phyloP scores from a whole-genome alignment of 2,329 filamentous ascomycete genomes.

The Hypoxylon sp. region DNA sequence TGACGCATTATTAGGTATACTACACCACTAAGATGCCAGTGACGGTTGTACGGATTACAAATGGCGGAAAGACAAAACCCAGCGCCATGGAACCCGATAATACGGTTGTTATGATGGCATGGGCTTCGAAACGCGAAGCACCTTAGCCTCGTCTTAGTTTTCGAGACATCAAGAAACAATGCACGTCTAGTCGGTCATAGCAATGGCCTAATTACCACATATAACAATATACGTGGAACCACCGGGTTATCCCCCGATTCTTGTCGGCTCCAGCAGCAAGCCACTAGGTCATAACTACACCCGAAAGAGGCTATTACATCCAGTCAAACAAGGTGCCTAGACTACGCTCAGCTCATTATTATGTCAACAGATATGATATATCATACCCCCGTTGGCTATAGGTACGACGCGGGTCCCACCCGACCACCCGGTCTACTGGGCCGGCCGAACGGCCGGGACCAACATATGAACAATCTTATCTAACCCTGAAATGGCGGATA shows the following conservation, averaged over 20 bases:
- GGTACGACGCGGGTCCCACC: slow-evolving; percentile 20
- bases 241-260: slow-evolving; percentile 5
- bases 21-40: neutral
- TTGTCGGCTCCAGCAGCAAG: slow-evolving; percentile 12
- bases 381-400: slow-evolving; percentile 23
- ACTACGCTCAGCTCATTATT: slow-evolving; percentile 6
- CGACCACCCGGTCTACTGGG: slow-evolving; percentile 14
- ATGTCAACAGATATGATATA: slow-evolving; percentile 21
- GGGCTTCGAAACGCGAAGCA: slow-evolving; percentile 18
- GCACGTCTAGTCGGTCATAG: slow-evolving; percentile 16
- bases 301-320: slow-evolving; percentile 9
- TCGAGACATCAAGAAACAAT: slow-evolving; percentile 24
- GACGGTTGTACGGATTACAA: slow-evolving; percentile 20
- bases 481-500: slow-evolving; percentile 23
- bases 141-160: slow-evolving; percentile 18
- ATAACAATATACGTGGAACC: slow-evolving; percentile 30
- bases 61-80: slow-evolving; percentile 31
- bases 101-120: slow-evolving; percentile 15
- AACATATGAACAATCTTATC: slow-evolving; percentile 18
- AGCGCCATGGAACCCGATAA: slow-evolving; percentile 37
- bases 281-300: slow-evolving; percentile 3
- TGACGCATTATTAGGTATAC: slow-evolving; percentile 19
- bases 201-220: slow-evolving; percentile 16
- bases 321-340: slow-evolving; percentile 7
- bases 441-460: slow-evolving; percentile 30